Percentiles rank a stretch among this genome's conserved stretches.
Evolutionary conservation across 2,329 filamentous ascomycete genomes (phyloP).

Genomic region (Beauveria varroae): DNA sequence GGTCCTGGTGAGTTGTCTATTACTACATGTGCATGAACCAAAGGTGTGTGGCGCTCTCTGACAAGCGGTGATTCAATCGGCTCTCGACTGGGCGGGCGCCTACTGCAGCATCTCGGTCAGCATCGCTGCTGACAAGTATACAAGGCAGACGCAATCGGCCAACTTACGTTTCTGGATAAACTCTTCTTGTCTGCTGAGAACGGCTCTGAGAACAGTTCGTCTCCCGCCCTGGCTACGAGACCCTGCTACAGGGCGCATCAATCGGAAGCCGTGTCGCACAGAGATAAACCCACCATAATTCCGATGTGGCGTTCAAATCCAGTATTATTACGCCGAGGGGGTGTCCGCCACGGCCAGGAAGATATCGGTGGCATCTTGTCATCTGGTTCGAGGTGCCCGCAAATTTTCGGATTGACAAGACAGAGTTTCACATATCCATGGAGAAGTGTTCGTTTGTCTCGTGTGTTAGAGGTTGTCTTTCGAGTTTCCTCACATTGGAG

Average conservation of each 20-base stretch:
- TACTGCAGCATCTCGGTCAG: not conserved
- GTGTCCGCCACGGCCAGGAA: not conserved
- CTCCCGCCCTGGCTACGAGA: not conserved
- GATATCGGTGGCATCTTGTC: not conserved
- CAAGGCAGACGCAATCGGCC: not conserved
- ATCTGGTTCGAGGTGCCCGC: not conserved
- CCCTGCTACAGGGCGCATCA: not conserved
- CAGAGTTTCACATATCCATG: not conserved
- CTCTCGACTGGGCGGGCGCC: not conserved
- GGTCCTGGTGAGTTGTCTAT: constrained; percentile 5
- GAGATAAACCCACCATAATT: not conserved
- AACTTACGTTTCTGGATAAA: not conserved
- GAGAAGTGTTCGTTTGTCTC: not conserved
- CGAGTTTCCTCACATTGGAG: not conserved
- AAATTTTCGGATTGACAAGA: not conserved
- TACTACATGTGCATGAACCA: constrained; percentile 10
- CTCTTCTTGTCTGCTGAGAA: not conserved
- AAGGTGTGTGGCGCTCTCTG: constrained; percentile 1
- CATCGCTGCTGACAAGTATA: not conserved
- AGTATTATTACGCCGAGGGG: not conserved
- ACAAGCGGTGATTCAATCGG: not conserved
- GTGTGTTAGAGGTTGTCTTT: not conserved
- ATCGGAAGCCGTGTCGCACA: not conserved
- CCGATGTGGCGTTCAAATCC: constrained; percentile 5
- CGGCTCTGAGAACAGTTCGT: not conserved